Evolutionary conservation across 2,329 filamentous ascomycete species (phyloP).

Genomic region (Alternaria atra): DNA sequence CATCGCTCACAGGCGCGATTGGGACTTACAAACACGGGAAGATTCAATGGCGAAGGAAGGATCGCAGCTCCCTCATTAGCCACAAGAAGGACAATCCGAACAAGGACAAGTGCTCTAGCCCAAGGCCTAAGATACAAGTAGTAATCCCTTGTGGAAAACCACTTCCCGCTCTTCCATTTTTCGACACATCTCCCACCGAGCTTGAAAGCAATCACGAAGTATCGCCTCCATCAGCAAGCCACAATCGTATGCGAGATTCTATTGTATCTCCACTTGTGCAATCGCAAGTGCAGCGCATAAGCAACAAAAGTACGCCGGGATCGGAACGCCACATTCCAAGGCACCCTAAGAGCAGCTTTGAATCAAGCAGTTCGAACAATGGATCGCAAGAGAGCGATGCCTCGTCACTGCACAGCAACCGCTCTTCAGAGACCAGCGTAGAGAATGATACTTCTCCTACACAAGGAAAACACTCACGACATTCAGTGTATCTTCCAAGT

Average conservation of each 20-base stretch:
- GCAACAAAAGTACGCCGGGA: slow-evolving; percentile 15
- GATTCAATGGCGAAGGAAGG: slow-evolving; percentile 51
- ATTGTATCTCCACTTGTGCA: slow-evolving; percentile 44
- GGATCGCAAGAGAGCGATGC: slow-evolving; percentile 49
- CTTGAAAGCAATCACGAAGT: slow-evolving; percentile 33
- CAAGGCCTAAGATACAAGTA: slow-evolving; percentile 48
- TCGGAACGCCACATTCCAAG: slow-evolving; percentile 14
- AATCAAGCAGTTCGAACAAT: slow-evolving; percentile 46
- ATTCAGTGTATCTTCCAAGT: slow-evolving; percentile 27
- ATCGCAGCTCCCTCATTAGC: slow-evolving; percentile 12
- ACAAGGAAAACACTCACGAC: slow-evolving; percentile 23
- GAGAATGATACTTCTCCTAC: slow-evolving; percentile 39
- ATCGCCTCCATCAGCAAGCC: slow-evolving; percentile 45
- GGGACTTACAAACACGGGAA: slow-evolving; percentile 57
- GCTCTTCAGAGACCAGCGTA: slow-evolving; percentile 52
- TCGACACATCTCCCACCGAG: slow-evolving; percentile 34
- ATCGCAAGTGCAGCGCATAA: slow-evolving; percentile 23
- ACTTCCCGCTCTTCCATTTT: slow-evolving; percentile 42
- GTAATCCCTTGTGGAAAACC: slow-evolving; percentile 48
- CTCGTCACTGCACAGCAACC: slow-evolving; percentile 51
- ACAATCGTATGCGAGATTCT: slow-evolving; percentile 35
- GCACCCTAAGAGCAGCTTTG: slow-evolving; percentile 22
- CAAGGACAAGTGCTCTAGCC: slow-evolving; percentile 29
- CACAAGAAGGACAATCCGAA: slow-evolving; percentile 18
- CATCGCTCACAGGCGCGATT: slow-evolving; percentile 46